A percentile compares a stretch with the other conserved stretches of the same genome.
phyloP scores from a whole-genome alignment of 768 basidiomycete genomes.

The Boletus tomentosulus region DNA sequence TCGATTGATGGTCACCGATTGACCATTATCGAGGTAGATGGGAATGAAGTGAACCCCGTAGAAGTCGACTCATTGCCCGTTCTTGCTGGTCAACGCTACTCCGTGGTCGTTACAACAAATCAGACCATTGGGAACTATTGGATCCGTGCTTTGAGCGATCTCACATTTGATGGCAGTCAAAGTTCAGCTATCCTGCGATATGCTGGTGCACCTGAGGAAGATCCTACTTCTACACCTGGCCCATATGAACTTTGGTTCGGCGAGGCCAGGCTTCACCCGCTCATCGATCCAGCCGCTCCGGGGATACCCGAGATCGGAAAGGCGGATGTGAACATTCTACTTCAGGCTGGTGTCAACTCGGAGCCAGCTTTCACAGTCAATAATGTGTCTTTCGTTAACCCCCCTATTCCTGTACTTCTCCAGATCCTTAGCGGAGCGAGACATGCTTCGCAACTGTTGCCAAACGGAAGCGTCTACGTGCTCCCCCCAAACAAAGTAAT shows the following conservation, averaged over 20 bases:
- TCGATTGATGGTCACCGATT: conserved; percentile 44
- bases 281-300: conserved; percentile 32
- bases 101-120: conserved; percentile 43
- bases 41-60: conserved; percentile 38
- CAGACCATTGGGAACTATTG: conserved; percentile 52
- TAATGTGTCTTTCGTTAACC: conserved; percentile 32
- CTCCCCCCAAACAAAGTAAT: conserved; percentile 44
- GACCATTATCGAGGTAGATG: conserved; percentile 54
- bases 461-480: conserved; percentile 42
- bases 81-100: conserved; percentile 40
- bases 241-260: conserved; percentile 27
- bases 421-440: conserved; percentile 55
- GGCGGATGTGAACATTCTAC: conserved; percentile 38
- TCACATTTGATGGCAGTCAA: conserved; percentile 33
- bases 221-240: conserved; percentile 38
- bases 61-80: conserved; percentile 36
- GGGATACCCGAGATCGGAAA: conserved; percentile 35
- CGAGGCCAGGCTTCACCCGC: conserved; percentile 39
- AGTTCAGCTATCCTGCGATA: conserved; percentile 54
- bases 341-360: conserved; percentile 6
- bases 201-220: conserved; percentile 37
- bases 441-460: conserved; percentile 46
- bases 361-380: conserved; percentile 23
- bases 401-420: conserved; percentile 49
- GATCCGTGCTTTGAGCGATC: conserved; percentile 42